phyloP scores from a whole-genome alignment of 331 rosid genomes.

The Dryas integrifolia region DNA sequence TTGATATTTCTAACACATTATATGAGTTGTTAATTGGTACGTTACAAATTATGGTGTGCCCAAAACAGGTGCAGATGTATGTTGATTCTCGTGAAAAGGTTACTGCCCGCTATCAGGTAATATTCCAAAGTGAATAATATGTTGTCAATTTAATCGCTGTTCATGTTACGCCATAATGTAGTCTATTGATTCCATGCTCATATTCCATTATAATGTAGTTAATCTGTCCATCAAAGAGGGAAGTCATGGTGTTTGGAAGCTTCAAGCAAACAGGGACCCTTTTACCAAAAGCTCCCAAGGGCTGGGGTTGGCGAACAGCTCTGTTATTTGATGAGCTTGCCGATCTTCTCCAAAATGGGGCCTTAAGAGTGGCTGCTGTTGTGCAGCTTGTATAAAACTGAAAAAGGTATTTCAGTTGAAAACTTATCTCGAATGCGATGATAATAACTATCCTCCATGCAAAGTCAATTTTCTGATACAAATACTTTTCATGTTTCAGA shows the following conservation, averaged over 20 bases:
- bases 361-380: slow-evolving; percentile 79
- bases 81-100: slow-evolving; percentile 93
- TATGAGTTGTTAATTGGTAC: slow-evolving; percentile 9
- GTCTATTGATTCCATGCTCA: slow-evolving; percentile 22
- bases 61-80: slow-evolving; percentile 62
- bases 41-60: neutral
- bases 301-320: slow-evolving; percentile 99
- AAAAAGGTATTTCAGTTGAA: slow-evolving; percentile 14
- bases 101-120: slow-evolving; percentile 79
- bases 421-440: neutral
- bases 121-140: slow-evolving; percentile 21
- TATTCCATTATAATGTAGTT: slow-evolving; percentile 42
- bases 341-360: slow-evolving; percentile 89
- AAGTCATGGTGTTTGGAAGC: slow-evolving; percentile 86
- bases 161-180: neutral
- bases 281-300: slow-evolving; percentile 93
- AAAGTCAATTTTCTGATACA: neutral
- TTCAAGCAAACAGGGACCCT: slow-evolving; percentile 93
- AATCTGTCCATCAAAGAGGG: slow-evolving; percentile 95
- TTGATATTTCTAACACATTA: neutral
- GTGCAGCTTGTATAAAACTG: slow-evolving; percentile 78
- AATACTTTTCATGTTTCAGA: slow-evolving; percentile 11
- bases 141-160: slow-evolving; percentile 12
- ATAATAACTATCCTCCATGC: neutral
- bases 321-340: slow-evolving; percentile 80